Evolutionary conservation across 208 protist genomes (phyloP), one percentile per base, ranked within the genome.

Genomic region (Acanthamoeba sp.): DNA sequence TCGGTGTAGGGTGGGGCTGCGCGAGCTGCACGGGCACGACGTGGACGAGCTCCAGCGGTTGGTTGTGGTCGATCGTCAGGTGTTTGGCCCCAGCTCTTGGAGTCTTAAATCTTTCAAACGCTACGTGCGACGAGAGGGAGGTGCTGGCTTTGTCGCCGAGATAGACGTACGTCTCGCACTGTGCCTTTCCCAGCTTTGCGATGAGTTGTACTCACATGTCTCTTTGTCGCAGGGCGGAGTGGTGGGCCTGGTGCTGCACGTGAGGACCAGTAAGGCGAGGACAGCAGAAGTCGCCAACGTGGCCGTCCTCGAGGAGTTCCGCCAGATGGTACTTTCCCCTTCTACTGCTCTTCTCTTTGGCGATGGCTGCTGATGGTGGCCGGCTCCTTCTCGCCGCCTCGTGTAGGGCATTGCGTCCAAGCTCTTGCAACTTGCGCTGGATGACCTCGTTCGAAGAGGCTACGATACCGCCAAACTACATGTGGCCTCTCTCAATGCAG

Each of bases 251-350:
- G 71, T 80, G 22, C 71, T 80, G 71, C 29, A 80, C 71, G 27
- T 80, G 6, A 7, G 36, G 0, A 80, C 71, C 3, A 27, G 52
- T 20, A 59, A 59, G 52, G 0, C 14, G 52, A 5, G 52, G 27
- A 20, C 9, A 6, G 71, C 38, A 4, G 71, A 80, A 20, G 38
- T 80, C 5, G 71, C 71, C 36, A 80, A 80, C 29, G 71, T 80
- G 34, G 71, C 12, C 34, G 71, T 80, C 4, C 71, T 80, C 29
- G 71, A 80, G 12, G 71, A 80, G 71, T 80, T 29, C 27, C 71
- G 71, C 22, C 71, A 80, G 29, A 80, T 80, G 71, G 71, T 80
- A n/a, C 62, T n/a, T n/a, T n/a, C n/a, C n/a, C n/a, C n/a, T n/a
- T n/a, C n/a, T n/a, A n/a, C n/a, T n/a, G n/a, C n/a, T n/a, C n/a